Evolutionary conservation across 306 rosid genomes (phyloP), one percentile per base, ranked within the genome.

Genomic region (Sophora flavescens): DNA sequence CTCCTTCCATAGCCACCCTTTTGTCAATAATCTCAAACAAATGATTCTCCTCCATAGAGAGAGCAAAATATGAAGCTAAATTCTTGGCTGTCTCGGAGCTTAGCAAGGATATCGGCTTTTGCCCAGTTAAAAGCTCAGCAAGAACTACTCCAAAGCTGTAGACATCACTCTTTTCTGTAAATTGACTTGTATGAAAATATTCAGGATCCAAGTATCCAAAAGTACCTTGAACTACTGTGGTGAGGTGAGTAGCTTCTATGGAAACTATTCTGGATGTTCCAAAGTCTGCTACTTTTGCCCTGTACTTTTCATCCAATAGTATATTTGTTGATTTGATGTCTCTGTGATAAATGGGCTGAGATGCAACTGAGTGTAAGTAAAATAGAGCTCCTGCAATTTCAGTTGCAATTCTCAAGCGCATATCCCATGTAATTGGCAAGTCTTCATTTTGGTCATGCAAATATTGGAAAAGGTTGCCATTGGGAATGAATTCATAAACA

Each of bases 271-370:
- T 77, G 0, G 68, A 67, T 0, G 81, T 28, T 11, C 81, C 81
- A 77, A 77, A 77, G 36, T 77, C 75, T n/a, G 81, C 81, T 9
- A 77, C 60, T 44, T 56, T 77, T 56, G 75, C 81, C 28, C 60
- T 77, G 2, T 39, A 57, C 28, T 66, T 68, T 9, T 44, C 81
- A 18, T 79, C 83, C 56, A 79, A 28, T 0, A 79, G 73, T 38
- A 79, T 79, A 45, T 71, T 79, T 10, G 78, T 59, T 15, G 83
- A 63, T 16, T 79, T 79, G 12, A 79, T 42, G 11, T 79, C 83
- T 26, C 68, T 53, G 2, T 79, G 83, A 4, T 63, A 79, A 30
- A 71, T 53, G 33, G 83, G 78, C 9, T 32, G 77, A 48, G 72
- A 79, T 12, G 83, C 83, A 15, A 13, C 60, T 0, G 83, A 71